These are phyloP conservation scores for Balansia obtecta DNA, from an alignment of 2,329 filamentous ascomycete genomes.

Conservation along the genomic window DNA sequence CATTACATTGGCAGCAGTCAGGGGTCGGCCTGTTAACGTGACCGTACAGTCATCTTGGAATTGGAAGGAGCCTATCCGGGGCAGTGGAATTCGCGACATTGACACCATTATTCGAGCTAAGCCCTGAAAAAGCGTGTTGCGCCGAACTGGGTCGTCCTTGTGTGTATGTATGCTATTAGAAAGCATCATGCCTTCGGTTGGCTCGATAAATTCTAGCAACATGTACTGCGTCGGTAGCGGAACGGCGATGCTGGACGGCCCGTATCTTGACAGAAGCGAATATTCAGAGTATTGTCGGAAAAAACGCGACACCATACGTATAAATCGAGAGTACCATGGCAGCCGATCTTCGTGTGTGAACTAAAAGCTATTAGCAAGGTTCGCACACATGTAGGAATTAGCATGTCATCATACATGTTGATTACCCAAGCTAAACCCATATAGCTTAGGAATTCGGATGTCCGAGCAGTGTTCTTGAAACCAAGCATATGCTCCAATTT, in stretches of 20 bases:
- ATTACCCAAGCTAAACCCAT: conserved; percentile 11
- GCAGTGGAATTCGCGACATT: conserved; percentile 16
- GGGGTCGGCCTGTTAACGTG: conserved; percentile 16
- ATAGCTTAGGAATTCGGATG: conserved; percentile 14
- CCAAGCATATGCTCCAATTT: conserved; percentile 15
- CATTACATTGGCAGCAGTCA: conserved; percentile 9
- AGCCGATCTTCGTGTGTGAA: conserved; percentile 7
- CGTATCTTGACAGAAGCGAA: conserved; percentile 2
- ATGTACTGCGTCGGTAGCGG: conserved; percentile 9
- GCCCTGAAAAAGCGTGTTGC: conserved; percentile 16
- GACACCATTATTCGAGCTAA: conserved; percentile 17
- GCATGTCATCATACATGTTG: conserved; percentile 3
- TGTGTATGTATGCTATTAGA: conserved; percentile 13
- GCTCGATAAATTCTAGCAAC: conserved; percentile 15
- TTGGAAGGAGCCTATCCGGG: conserved; percentile 16
- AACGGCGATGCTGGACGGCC: neutral
- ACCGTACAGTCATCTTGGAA: conserved; percentile 19
- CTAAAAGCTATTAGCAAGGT: neutral
- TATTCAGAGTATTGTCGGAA: no score
- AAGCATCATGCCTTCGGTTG: conserved; percentile 15
- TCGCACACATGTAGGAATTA: no score
- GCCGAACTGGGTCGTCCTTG: conserved; percentile 3
- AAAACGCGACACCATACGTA: no score
- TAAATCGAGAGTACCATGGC: conserved; percentile 5
- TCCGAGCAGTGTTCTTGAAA: conserved; percentile 15